Percentiles rank a stretch among this genome's conserved stretches.
Conservation (phyloP, 2,329 filamentous ascomycete genomes). For the Botryotinia calthae region DNA sequence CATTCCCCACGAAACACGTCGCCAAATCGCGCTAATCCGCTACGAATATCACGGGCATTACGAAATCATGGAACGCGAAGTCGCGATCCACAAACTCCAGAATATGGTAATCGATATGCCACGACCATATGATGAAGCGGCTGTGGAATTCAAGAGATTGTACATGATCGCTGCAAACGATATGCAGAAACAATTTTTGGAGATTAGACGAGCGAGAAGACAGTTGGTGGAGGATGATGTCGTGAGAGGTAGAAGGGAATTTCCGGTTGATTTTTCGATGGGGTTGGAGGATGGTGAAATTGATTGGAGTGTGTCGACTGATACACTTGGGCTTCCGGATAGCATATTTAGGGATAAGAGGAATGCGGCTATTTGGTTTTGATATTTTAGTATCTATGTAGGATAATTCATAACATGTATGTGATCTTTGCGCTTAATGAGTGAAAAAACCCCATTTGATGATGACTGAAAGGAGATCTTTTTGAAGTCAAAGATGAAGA, state of each 20-base stretch:
- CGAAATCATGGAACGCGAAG: not conserved
- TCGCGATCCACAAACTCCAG: not conserved
- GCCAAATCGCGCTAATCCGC: not conserved
- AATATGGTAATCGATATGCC: not conserved
- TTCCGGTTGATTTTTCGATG: not conserved
- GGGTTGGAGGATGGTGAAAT: not conserved
- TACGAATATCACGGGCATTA: not conserved
- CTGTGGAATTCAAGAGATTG: not conserved
- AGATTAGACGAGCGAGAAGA: slow-evolving; percentile 9
- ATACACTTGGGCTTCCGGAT: not conserved
- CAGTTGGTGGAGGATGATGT: not conserved
- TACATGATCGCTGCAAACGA: not conserved
- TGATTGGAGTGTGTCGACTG: not conserved
- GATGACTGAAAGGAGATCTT: not conserved
- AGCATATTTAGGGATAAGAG: not conserved
- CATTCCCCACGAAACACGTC: not conserved
- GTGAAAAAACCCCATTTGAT: not conserved
- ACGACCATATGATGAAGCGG: not conserved
- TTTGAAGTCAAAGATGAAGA: no score
- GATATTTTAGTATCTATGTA: not conserved
- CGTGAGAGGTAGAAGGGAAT: not conserved
- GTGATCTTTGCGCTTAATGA: not conserved
- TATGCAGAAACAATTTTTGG: slow-evolving; percentile 10
- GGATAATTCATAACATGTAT: not conserved
- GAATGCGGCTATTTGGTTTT: not conserved